Evolutionary conservation across 768 basidiomycete genomes (phyloP).

Genomic region (Rhodotorula taiwanensis): DNA sequence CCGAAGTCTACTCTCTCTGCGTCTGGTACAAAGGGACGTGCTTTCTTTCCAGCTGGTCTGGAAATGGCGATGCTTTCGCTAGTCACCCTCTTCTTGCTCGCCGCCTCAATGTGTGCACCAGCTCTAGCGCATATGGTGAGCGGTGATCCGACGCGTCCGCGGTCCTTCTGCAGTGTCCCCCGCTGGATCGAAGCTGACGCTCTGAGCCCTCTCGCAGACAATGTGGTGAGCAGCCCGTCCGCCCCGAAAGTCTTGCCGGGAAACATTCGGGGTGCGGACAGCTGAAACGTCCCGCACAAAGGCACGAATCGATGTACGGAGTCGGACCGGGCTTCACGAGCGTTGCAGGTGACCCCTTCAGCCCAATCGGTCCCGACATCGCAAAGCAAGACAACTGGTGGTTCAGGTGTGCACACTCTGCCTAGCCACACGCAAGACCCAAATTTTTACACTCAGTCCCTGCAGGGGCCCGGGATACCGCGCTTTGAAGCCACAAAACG

Average conservation of each 20-base stretch:
- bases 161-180: too few species aligned
- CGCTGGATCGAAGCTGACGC: too few species aligned
- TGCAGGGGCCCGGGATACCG: background rate
- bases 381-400: constrained; percentile 27
- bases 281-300: background rate
- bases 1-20: too few species aligned
- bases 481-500: constrained; percentile 19
- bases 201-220: too few species aligned
- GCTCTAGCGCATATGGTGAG: constrained; percentile 20
- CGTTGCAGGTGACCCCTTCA: background rate
- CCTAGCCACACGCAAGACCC: background rate
- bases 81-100: too few species aligned
- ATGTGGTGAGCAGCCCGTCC: too few species aligned
- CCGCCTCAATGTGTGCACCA: too few species aligned
- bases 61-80: too few species aligned
- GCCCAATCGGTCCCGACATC: constrained; percentile 16
- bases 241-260: too few species aligned
- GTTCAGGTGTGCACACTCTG: constrained; percentile 21
- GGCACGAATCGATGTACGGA: constrained; percentile 31
- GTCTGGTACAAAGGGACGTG: too few species aligned
- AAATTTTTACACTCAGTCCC: background rate
- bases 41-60: too few species aligned
- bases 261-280: too few species aligned
- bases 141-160: background rate
- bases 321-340: constrained; percentile 7